phyloP scores from a whole-genome alignment of 2,329 filamentous ascomycete genomes.

The Cytospora piceicola region DNA sequence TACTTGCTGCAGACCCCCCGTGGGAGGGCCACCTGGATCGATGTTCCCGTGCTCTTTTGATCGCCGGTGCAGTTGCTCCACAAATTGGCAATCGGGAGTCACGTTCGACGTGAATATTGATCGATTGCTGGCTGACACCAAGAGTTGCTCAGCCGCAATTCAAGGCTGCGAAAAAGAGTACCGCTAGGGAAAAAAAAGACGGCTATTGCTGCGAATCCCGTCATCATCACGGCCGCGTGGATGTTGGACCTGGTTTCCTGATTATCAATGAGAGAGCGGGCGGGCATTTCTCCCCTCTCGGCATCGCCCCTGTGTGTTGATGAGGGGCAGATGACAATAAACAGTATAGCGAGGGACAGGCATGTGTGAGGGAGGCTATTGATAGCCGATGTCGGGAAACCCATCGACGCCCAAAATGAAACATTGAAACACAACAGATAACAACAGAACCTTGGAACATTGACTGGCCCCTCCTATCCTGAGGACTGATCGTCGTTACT shows the following conservation, averaged over 20 bases:
- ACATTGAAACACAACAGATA: background rate
- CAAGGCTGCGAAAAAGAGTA: background rate
- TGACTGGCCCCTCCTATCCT: background rate
- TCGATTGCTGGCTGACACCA: slow-evolving; percentile 1
- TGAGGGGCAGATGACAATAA: background rate
- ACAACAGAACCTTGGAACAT: background rate
- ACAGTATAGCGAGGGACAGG: too few relatives aligned
- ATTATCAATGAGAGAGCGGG: too few relatives aligned
- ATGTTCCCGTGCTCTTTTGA: background rate
- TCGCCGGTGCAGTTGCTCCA: background rate
- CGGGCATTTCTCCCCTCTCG: too few relatives aligned
- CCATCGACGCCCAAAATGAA: background rate
- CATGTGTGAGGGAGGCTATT: too few relatives aligned
- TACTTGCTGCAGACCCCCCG: background rate
- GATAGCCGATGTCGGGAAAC: too few relatives aligned
- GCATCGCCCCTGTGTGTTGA: background rate
- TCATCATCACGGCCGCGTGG: background rate
- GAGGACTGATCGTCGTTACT: background rate
- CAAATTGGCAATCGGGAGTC: background rate
- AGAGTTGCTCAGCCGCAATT: slow-evolving; percentile 9
- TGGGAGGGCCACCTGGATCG: background rate
- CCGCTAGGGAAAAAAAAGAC: background rate
- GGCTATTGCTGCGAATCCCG: background rate
- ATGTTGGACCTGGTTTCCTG: too few relatives aligned
- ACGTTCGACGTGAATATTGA: background rate